phyloP scores from a whole-genome alignment of 768 basidiomycete species.

The Glaciozyma martinii region DNA sequence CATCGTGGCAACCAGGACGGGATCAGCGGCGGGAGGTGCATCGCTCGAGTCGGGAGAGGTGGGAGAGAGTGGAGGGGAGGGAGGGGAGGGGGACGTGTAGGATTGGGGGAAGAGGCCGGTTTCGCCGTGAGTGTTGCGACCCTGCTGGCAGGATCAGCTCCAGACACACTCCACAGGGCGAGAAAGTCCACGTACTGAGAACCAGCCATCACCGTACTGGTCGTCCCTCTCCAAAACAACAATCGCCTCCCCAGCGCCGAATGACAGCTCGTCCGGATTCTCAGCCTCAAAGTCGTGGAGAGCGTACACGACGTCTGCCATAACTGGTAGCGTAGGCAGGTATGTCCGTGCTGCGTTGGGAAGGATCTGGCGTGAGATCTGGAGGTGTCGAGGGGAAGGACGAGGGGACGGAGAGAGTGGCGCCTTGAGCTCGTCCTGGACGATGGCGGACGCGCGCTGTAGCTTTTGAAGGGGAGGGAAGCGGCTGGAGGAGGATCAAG shows the following conservation, averaged over 20 bases:
- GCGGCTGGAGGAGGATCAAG: too few species aligned
- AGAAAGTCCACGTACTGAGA: slow-evolving; percentile 53
- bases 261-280: slow-evolving; percentile 84
- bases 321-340: neutral
- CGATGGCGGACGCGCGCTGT: too few species aligned
- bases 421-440: too few species aligned
- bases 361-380: too few species aligned
- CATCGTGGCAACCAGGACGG: slow-evolving; percentile 74
- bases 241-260: slow-evolving; percentile 74
- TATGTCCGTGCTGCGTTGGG: too few species aligned
- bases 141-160: slow-evolving; percentile 45
- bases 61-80: neutral
- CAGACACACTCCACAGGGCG: too few species aligned
- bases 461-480: too few species aligned
- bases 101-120: slow-evolving; percentile 84
- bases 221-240: slow-evolving; percentile 91
- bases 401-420: too few species aligned
- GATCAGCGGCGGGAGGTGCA: neutral
- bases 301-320: slow-evolving; percentile 47
- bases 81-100: slow-evolving; percentile 57
- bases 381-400: too few species aligned
- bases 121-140: slow-evolving; percentile 69
- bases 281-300: slow-evolving; percentile 83
- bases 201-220: slow-evolving; percentile 90
- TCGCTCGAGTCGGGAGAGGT: neutral